Evolutionary conservation across 345 rosid species (phyloP).

Genomic region (Durio zibethinus): DNA sequence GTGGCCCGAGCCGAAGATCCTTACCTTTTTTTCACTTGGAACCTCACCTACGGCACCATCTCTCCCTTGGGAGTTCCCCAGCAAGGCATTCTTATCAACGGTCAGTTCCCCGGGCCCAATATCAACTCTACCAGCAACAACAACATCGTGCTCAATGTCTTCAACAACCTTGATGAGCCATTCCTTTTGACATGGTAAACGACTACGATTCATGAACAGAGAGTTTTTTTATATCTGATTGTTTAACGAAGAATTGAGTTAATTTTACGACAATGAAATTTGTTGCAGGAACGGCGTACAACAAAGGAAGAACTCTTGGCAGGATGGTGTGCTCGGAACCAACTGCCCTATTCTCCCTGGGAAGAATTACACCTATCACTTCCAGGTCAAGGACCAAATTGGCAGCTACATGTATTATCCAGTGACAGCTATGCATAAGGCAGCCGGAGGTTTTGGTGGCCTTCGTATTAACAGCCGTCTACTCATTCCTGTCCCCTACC

Average conservation of each 20-base stretch:
- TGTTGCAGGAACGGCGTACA: slow-evolving; percentile 66
- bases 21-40: slow-evolving; percentile 57
- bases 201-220: background rate
- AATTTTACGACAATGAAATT: background rate
- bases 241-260: background rate
- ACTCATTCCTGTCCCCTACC: slow-evolving; percentile 69
- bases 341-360: slow-evolving; percentile 73
- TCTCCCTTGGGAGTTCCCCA: slow-evolving; percentile 63
- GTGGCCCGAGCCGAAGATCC: slow-evolving; percentile 61
- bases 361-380: slow-evolving; percentile 65
- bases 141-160: slow-evolving; percentile 65
- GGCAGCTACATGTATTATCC: slow-evolving; percentile 77
- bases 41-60: slow-evolving; percentile 59
- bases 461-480: slow-evolving; percentile 65
- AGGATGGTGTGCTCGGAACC: slow-evolving; percentile 66
- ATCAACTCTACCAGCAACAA: slow-evolving; percentile 73
- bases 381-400: slow-evolving; percentile 90
- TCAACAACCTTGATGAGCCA: slow-evolving; percentile 73
- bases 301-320: slow-evolving; percentile 85
- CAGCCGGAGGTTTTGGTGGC: slow-evolving; percentile 69
- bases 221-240: too few species aligned
- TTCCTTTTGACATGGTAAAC: slow-evolving; percentile 41
- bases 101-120: slow-evolving; percentile 73
- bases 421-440: slow-evolving; percentile 46
- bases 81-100: slow-evolving; percentile 66